Evolutionary conservation across 805 yeast species (phyloP).

Genomic region (Tetrapisispora arboricola): DNA sequence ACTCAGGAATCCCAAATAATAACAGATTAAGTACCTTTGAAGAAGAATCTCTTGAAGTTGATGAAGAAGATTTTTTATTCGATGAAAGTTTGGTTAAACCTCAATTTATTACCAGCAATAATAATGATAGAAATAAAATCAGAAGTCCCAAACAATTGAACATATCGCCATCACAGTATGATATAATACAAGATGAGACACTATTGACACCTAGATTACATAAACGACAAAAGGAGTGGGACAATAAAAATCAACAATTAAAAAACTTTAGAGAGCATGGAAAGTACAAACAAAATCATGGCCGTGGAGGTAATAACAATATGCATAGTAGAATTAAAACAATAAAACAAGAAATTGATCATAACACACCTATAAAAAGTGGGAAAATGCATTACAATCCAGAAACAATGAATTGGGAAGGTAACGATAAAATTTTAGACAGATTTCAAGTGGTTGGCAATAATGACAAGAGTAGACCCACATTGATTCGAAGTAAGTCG

Average conservation of each 20-base stretch:
- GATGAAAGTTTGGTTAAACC: slow-evolving; percentile 21
- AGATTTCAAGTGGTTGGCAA: slow-evolving; percentile 18
- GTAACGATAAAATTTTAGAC: slow-evolving; percentile 20
- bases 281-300: not conserved
- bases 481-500: slow-evolving; percentile 12
- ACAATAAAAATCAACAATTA: slow-evolving; percentile 9
- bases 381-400: slow-evolving; percentile 26
- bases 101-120: slow-evolving; percentile 15
- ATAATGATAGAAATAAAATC: not conserved
- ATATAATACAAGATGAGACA: slow-evolving; percentile 19
- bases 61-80: slow-evolving; percentile 16
- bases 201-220: slow-evolving; percentile 23
- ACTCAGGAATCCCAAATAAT: not conserved
- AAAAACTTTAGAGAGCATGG: slow-evolving; percentile 16
- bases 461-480: slow-evolving; percentile 14
- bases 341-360: slow-evolving; percentile 28
- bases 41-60: slow-evolving; percentile 8
- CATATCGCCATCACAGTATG: slow-evolving; percentile 21
- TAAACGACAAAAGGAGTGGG: slow-evolving; percentile 17
- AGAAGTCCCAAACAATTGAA: slow-evolving; percentile 7
- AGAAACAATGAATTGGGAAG: slow-evolving; percentile 24
- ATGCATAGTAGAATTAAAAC: slow-evolving; percentile 17
- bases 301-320: not conserved
- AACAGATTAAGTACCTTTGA: not conserved
- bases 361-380: slow-evolving; percentile 25